Conservation (phyloP, 352 stramenopile species). For the Elongisporangium prolatum region DNA sequence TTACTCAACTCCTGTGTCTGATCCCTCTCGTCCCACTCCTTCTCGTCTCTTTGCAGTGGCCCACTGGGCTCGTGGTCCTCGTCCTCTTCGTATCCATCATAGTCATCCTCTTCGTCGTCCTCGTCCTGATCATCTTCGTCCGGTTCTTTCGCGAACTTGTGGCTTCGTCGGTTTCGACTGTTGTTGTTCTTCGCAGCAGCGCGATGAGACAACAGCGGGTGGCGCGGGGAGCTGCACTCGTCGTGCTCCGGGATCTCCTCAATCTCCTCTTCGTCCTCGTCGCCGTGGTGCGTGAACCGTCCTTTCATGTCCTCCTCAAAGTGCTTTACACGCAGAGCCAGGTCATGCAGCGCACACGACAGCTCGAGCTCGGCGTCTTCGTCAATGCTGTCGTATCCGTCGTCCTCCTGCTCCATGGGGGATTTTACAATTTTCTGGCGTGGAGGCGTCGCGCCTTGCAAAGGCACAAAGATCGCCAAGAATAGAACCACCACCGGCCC, state of each 20-base stretch:
- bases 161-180: slow-evolving; percentile 6
- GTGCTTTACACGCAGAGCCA: slow-evolving; percentile 54
- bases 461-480: neutral
- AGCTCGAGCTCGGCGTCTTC: slow-evolving; percentile 75
- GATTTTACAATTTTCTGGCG: neutral
- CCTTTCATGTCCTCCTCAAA: slow-evolving; percentile 74
- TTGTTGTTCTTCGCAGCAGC: slow-evolving; percentile 26
- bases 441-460: neutral
- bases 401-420: slow-evolving; percentile 19
- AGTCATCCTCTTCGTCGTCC: slow-evolving; percentile 8
- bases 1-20: slow-evolving; percentile 55
- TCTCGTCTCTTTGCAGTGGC: slow-evolving; percentile 12
- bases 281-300: slow-evolving; percentile 25
- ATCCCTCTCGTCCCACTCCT: slow-evolving; percentile 51
- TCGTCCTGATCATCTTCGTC: slow-evolving; percentile 22
- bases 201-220: slow-evolving; percentile 5
- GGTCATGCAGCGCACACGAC: slow-evolving; percentile 67
- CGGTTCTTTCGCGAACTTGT: slow-evolving; percentile 23
- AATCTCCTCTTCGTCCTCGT: slow-evolving; percentile 26
- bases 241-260: slow-evolving; percentile 60
- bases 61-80: slow-evolving; percentile 15
- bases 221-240: slow-evolving; percentile 9
- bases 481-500: neutral
- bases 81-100: slow-evolving; percentile 11
- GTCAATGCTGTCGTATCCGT: slow-evolving; percentile 56